A percentile compares a stretch with the other conserved stretches of the same genome.
Evolutionary conservation across 306 rosid species (phyloP).

Genomic region (Cajanus cajan): DNA sequence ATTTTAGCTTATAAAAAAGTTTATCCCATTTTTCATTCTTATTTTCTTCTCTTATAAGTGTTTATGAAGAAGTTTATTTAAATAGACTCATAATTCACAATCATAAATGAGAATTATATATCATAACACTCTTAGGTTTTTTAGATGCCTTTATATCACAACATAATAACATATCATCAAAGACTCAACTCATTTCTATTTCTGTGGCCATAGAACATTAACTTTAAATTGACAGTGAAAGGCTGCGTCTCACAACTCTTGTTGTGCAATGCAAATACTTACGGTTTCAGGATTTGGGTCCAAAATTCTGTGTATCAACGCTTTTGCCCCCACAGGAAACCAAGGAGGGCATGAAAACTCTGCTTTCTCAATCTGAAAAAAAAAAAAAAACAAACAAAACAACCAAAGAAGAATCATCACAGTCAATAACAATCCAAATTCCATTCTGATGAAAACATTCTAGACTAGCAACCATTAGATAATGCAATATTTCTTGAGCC

Average conservation of each 20-base stretch:
- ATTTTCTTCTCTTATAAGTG: no score
- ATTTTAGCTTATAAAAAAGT: no score
- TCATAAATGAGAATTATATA: background rate
- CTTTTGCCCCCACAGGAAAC: constrained; percentile 87
- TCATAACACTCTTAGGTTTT: background rate
- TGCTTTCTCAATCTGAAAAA: constrained; percentile 69
- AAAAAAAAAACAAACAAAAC: background rate
- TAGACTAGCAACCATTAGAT: constrained; percentile 5
- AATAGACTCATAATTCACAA: background rate
- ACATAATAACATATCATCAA: constrained; percentile 8
- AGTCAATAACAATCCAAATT: background rate
- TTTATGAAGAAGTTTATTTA: no score
- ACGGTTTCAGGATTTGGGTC: constrained; percentile 81
- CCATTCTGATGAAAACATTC: constrained; percentile 15
- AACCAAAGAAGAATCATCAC: background rate
- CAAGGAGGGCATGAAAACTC: constrained; percentile 78
- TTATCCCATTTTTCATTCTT: no score
- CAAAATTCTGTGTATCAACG: constrained; percentile 62
- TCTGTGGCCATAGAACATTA: constrained; percentile 9
- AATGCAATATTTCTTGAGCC: constrained; percentile 1
- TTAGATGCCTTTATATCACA: constrained; percentile 14
- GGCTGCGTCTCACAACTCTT: background rate
- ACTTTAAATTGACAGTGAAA: background rate
- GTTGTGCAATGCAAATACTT: constrained; percentile 38
- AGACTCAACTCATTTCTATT: constrained; percentile 19